Conservation (phyloP, 1,284 basidiomycete species). For the Tausonia pullulans region DNA sequence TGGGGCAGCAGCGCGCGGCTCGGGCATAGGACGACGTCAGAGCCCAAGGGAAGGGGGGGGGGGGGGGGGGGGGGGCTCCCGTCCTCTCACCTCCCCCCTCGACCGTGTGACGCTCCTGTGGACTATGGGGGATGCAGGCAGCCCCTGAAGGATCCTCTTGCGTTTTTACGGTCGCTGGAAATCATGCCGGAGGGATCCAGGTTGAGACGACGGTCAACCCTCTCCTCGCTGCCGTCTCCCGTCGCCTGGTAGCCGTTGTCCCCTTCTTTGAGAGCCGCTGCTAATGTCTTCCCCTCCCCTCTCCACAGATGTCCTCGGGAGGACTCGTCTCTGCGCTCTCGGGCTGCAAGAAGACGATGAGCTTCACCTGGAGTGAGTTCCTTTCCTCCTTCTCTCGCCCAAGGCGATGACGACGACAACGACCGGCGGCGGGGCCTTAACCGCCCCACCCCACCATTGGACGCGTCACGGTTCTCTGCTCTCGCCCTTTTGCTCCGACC, state of each 20-base stretch:
- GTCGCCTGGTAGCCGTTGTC: neutral
- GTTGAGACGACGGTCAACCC: no score
- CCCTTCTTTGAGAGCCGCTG: neutral
- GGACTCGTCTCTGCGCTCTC: slow-evolving; percentile 88
- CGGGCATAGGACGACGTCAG: neutral
- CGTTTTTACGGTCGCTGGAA: no score
- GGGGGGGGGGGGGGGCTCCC: no score
- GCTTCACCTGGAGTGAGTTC: slow-evolving; percentile 70
- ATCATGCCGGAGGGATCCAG: no score
- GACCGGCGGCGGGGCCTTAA: no score
- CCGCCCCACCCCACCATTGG: neutral
- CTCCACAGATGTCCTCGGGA: slow-evolving; percentile 68
- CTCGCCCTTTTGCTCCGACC: neutral
- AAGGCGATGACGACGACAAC: no score
- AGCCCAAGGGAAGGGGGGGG: neutral
- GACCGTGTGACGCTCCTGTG: neutral
- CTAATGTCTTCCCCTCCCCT: slow-evolving; percentile 10
- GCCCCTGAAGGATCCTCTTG: no score
- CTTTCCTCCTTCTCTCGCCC: neutral
- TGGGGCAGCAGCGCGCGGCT: neutral
- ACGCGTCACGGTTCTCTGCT: neutral
- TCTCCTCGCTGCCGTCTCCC: neutral
- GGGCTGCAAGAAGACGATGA: slow-evolving; percentile 91
- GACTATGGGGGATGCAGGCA: no score
- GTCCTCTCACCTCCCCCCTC: neutral